Base-by-base conservation (phyloP, 306 rosid genomes). In the Benincasa hispida region DNA sequence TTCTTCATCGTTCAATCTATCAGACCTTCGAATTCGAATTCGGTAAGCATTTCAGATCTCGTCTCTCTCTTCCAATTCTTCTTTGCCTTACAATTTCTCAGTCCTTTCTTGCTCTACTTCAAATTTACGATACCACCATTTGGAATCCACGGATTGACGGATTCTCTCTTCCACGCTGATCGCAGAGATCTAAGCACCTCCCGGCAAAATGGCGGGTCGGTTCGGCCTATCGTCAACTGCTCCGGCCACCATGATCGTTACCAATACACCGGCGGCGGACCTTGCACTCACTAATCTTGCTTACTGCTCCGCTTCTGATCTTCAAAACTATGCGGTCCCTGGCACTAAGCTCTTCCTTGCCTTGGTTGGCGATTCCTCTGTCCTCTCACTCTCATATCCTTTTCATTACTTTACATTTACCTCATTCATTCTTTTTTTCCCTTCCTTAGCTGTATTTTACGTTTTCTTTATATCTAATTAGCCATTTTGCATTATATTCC, bases 341-440 rank as follows among this genome's bases (percentile, higher is more conserved):
- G 88, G 83, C 74, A 78, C 77, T 69, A 58, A 58, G 57, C 81
- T 88, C 80, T 82, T 34, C 83, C 90, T 90, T 35, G 97, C 96
- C 39, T 65, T 79, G 21, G 8, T 94, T 61, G 91, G 75, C 70
- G 94, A 90, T 72, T 84, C 88, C 28, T 86, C 88, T 81, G 92
- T 90, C 56, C 92, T 90, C 79, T 77, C 96, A 56, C 82, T 94
- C 55, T 74, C 87, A 94, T 94, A 94, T 94, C 99, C 97, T 85
- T 42, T 12, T 5, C 11, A 3, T 2, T 1, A 15, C 2, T 72
- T 67, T 10, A 19, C 37, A 8, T 32, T 74, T 63, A 35, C 30
- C 50, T 47, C 25, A 8, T 11, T 50, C 27, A 2, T 39, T 41
- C 10, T 41, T 8, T 41, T 41, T 37, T 37, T 5, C 5, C 5